Conservation (phyloP, 1,139 yeast genomes). For the Yamadazyma jaroonii region DNA sequence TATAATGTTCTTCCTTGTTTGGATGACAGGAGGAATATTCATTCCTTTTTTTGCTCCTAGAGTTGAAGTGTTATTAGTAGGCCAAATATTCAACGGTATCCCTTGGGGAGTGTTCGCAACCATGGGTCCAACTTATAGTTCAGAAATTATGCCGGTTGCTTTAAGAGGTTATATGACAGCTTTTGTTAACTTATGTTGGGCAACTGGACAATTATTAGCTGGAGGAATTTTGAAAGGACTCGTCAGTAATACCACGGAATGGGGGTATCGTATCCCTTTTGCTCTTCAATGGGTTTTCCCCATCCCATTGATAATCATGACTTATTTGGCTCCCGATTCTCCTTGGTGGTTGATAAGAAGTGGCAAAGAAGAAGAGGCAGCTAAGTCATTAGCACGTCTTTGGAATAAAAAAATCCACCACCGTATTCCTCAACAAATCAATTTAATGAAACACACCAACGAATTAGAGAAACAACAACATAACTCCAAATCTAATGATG, state of each 20-base stretch:
- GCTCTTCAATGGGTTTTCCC: slow-evolving; percentile 25
- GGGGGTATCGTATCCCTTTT: slow-evolving; percentile 22
- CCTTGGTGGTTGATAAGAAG: slow-evolving; percentile 23
- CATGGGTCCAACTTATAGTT: slow-evolving; percentile 24
- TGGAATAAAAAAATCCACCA: slow-evolving; percentile 13
- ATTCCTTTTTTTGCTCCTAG: slow-evolving; percentile 21
- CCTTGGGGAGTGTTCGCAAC: slow-evolving; percentile 27
- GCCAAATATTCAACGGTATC: slow-evolving; percentile 22
- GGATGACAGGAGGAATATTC: slow-evolving; percentile 22
- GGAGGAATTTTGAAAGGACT: slow-evolving; percentile 25
- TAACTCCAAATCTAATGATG: slow-evolving; percentile 7
- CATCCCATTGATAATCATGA: slow-evolving; percentile 16
- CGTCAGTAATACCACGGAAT: slow-evolving; percentile 16
- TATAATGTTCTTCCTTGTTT: slow-evolving; percentile 18
- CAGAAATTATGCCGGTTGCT: slow-evolving; percentile 22
- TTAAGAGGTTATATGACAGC: slow-evolving; percentile 25
- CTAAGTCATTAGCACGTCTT: slow-evolving; percentile 15
- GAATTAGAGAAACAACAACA: slow-evolving; percentile 17
- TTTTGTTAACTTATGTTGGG: slow-evolving; percentile 29
- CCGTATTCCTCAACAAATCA: slow-evolving; percentile 13
- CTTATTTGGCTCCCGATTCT: slow-evolving; percentile 21
- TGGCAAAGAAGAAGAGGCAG: slow-evolving; percentile 18
- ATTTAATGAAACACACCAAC: slow-evolving; percentile 20
- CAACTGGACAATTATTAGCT: slow-evolving; percentile 27
- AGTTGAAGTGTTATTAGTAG: slow-evolving; percentile 18